These are phyloP conservation scores for Ustilago loliicola DNA, from an alignment of 1,284 basidiomycete species.

Conservation along the genomic window DNA sequence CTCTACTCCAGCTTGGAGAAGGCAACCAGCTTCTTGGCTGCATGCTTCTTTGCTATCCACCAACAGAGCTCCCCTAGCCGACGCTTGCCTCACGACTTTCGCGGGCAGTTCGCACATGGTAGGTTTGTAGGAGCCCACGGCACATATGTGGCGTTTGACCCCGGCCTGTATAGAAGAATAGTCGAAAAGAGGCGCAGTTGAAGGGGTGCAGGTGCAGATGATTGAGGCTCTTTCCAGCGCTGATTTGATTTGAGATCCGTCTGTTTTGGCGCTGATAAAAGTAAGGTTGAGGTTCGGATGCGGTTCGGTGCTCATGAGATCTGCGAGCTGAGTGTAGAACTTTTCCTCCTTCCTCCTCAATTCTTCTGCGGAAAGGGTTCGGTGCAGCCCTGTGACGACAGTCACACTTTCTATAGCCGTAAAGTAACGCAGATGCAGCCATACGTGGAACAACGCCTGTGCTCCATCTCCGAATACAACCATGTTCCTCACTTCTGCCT, in stretches of 20 bases:
- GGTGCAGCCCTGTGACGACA: conserved; percentile 9
- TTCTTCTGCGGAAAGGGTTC: background rate
- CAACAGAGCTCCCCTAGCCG: background rate
- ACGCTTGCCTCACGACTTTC: background rate
- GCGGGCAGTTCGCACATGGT: conserved; percentile 35
- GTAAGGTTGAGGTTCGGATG: background rate
- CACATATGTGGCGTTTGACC: conserved; percentile 15
- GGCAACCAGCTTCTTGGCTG: conserved; percentile 27
- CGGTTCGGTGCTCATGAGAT: background rate
- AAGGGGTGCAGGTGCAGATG: conserved; percentile 42
- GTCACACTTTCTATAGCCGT: background rate
- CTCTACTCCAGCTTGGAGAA: conserved; percentile 14
- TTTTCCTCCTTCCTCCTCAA: background rate
- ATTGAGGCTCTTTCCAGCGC: background rate
- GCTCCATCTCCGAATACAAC: conserved; percentile 35
- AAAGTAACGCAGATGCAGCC: conserved; percentile 28
- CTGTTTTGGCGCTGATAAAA: conserved; percentile 1
- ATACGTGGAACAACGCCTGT: conserved; percentile 27
- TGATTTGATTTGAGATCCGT: background rate
- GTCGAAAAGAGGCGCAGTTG: conserved; percentile 9
- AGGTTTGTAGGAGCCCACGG: conserved; percentile 33
- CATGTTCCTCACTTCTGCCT: background rate
- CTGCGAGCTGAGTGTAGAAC: background rate
- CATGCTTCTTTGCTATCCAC: conserved; percentile 38
- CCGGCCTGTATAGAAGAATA: background rate